Base-by-base conservation (phyloP, 352 stramenopile genomes). In the Hyaloperonospora arabidopsidis region DNA sequence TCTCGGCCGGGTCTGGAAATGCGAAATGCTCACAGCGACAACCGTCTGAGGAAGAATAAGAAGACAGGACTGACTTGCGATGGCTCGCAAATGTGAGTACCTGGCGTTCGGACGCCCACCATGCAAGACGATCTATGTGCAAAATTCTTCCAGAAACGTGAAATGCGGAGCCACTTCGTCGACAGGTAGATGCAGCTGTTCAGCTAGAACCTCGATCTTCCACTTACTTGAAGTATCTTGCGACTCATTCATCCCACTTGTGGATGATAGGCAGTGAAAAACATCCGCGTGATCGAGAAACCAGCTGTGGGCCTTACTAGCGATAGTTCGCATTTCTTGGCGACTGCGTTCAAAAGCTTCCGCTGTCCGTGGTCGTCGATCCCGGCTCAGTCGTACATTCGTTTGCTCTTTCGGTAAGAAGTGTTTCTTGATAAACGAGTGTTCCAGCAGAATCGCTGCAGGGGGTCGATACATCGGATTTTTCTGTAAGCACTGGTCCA, bases 401-500 rank as follows among this genome's bases (percentile, higher is more conserved):
- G 39, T 46, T 52, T 73, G 58, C 10, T 76, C 54, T 1, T 36
- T 61, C 12, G 70, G 68, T 1, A 64, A 67, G 40, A 81, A 79
- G 40, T 86, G 82, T 25, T 76, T 70, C 25, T 62, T 68, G 34
- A 93, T 82, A 43, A 93, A 93, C 21, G 76, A 60, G 44, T 93
- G 83, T 32, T 82, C 63, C 0, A 93, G 65, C 11, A 93, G 64
- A 23, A 57, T 45, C 12, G 63, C 59, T 3, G 80, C 80, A 2
- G 72, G 58, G 0, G 79, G 80, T 2, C 83, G 71, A 19, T 63
- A 54, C 64, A 86, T 75, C 12, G 79, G 83, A 45, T 89, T 88
- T 54, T 91, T 93, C 32, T 84, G 72, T 13, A 93, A 54, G 62
- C 83, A 93, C 23, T 88, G 54, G 45, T 90, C 78, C 17, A 93